phyloP scores from a whole-genome alignment of 2,329 filamentous ascomycete genomes.

The Hypoxylon sp. region DNA sequence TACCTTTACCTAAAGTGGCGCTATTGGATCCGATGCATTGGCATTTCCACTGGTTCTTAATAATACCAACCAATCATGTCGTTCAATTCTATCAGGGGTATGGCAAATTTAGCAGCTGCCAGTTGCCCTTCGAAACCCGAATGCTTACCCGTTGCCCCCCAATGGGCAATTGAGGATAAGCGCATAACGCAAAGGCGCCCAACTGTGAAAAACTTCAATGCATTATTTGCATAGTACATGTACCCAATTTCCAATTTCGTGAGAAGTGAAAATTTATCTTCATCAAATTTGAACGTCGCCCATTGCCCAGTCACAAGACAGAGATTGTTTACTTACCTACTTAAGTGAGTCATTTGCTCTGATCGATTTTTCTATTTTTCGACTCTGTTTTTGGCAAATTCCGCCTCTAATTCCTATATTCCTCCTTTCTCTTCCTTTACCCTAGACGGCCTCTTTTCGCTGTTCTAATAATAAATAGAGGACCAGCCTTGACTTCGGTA shows the following conservation, averaged over 20 bases:
- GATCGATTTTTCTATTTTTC: not conserved
- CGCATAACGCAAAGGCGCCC: constrained; percentile 39
- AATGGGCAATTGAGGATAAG: constrained; percentile 12
- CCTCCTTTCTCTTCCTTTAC: constrained; percentile 19
- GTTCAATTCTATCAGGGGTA: too few species aligned
- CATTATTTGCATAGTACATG: constrained; percentile 16
- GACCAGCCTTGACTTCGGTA: constrained; percentile 14
- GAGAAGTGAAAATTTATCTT: constrained; percentile 8
- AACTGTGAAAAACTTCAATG: constrained; percentile 36
- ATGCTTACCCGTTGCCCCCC: not conserved
- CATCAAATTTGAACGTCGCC: constrained; percentile 13
- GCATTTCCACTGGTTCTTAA: too few species aligned
- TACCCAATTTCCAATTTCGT: constrained; percentile 19
- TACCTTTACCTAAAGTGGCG: too few species aligned
- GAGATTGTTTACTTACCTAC: not conserved
- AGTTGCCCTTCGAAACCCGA: not conserved
- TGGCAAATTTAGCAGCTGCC: constrained; percentile 8
- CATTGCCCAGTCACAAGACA: constrained; percentile 27
- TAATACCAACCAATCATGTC: too few species aligned
- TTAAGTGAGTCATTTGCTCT: not conserved
- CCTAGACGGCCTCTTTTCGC: constrained; percentile 9
- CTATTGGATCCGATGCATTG: too few species aligned
- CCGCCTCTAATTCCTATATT: constrained; percentile 20
- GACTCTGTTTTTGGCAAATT: constrained; percentile 13
- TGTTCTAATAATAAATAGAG: constrained; percentile 35